These are phyloP conservation scores for Articulospora tetracladia DNA, from an alignment of 495 filamentous ascomycete genomes.

Conservation along the genomic window DNA sequence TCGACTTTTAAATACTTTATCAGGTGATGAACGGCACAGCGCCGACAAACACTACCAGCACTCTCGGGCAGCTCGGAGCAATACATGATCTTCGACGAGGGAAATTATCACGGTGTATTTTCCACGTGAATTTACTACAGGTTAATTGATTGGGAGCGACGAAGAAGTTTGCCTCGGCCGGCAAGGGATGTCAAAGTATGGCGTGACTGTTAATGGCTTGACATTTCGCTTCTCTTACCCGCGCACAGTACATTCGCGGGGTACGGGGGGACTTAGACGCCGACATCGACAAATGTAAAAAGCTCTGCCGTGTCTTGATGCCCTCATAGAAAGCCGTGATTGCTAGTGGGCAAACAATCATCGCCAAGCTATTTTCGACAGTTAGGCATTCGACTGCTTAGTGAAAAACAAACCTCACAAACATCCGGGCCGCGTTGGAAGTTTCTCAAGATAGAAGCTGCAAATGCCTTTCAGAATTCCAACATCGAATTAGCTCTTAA, in stretches of 20 bases:
- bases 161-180: background rate
- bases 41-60: background rate
- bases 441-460: too few species aligned
- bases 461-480: too few species aligned
- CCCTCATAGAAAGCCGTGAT: too few species aligned
- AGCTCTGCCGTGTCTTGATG: too few species aligned
- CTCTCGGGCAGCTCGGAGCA: background rate
- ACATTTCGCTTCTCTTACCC: background rate
- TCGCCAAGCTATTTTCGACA: too few species aligned
- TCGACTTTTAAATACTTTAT: background rate
- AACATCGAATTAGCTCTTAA: too few species aligned
- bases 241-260: background rate
- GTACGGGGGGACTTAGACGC: background rate
- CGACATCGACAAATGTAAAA: too few species aligned
- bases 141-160: too few species aligned
- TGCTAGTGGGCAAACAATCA: too few species aligned
- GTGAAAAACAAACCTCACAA: too few species aligned
- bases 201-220: background rate
- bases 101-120: background rate
- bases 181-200: background rate
- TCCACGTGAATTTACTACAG: background rate
- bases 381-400: too few species aligned
- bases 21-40: background rate
- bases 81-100: background rate
- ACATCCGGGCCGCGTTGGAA: too few species aligned